phyloP scores from a whole-genome alignment of 2,329 filamentous ascomycete genomes.

The Cercospora sp. region DNA sequence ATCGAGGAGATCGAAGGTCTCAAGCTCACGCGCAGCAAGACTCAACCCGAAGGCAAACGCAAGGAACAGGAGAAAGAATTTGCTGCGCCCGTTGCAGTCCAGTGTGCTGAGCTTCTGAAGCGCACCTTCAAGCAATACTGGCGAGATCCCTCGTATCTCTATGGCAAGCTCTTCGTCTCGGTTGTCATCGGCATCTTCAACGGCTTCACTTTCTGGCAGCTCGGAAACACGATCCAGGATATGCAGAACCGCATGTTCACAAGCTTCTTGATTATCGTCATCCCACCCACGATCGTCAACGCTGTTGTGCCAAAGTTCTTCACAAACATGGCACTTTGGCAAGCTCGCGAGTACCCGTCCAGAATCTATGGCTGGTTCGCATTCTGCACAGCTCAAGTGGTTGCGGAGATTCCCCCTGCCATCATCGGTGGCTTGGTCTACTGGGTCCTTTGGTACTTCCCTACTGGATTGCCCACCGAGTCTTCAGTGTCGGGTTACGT shows the following conservation, averaged over 20 bases:
- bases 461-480: constrained; percentile 67
- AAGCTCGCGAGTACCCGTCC: constrained; percentile 70
- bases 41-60: constrained; percentile 39
- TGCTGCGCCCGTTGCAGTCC: constrained; percentile 63
- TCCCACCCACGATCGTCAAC: constrained; percentile 73
- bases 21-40: constrained; percentile 57
- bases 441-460: constrained; percentile 75
- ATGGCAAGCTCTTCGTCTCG: constrained; percentile 72
- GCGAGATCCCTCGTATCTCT: constrained; percentile 72
- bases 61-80: constrained; percentile 51
- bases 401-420: constrained; percentile 71
- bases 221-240: constrained; percentile 64
- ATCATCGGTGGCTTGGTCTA: constrained; percentile 67
- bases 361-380: constrained; percentile 77
- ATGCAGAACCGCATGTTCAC: constrained; percentile 81
- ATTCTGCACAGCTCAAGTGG: constrained; percentile 71
- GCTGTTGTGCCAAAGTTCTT: constrained; percentile 76
- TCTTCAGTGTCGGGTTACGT: constrained; percentile 69
- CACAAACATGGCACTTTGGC: constrained; percentile 70
- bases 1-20: constrained; percentile 67
- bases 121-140: constrained; percentile 68
- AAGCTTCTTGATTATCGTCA: constrained; percentile 57
- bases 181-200: constrained; percentile 75
- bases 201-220: constrained; percentile 74
- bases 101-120: constrained; percentile 67